phyloP scores from a whole-genome alignment of 2,329 filamentous ascomycete genomes.

The Tolypocladium guangdongense region DNA sequence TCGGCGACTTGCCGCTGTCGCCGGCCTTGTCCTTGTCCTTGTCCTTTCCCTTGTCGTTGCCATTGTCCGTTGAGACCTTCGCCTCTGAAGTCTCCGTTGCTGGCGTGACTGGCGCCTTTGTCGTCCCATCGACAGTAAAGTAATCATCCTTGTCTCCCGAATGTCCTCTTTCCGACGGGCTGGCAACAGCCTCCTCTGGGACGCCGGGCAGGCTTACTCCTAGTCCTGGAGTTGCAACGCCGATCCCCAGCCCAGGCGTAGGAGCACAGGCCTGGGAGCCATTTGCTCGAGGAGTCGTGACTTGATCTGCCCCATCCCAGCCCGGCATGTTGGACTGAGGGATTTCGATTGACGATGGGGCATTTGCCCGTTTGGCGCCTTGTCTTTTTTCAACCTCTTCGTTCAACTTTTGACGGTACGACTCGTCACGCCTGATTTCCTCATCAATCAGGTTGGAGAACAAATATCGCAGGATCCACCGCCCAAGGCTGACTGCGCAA shows the following conservation, averaged over 20 bases:
- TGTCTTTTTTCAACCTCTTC: conserved; percentile 48
- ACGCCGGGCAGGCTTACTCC: conserved; percentile 30
- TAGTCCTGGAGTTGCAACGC: conserved; percentile 55
- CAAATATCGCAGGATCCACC: conserved; percentile 89
- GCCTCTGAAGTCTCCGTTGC: conserved; percentile 35
- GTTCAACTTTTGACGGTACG: conserved; percentile 58
- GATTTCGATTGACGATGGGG: conserved; percentile 47
- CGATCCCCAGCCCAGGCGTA: conserved; percentile 71
- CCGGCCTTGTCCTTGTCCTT: conserved; percentile 32
- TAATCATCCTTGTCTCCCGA: conserved; percentile 64
- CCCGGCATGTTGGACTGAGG: conserved; percentile 20
- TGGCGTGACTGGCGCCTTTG: conserved; percentile 1
- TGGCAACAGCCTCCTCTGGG: conserved; percentile 33
- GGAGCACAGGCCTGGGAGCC: conserved; percentile 48
- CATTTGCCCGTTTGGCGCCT: conserved; percentile 41
- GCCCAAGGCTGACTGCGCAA: conserved; percentile 76
- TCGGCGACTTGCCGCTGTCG: conserved; percentile 43
- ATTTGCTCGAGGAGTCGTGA: conserved; percentile 53
- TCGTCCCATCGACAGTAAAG: conserved; percentile 49
- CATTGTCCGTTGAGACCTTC: conserved; percentile 34
- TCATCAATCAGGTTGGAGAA: conserved; percentile 86
- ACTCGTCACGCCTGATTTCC: conserved; percentile 73
- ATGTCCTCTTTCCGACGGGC: conserved; percentile 45
- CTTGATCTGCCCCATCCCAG: conserved; percentile 32
- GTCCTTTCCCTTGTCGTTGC: conserved; percentile 36